These are phyloP conservation scores for Paecilomyces dactylethromorphus DNA, from an alignment of 2,329 filamentous ascomycete genomes.

Conservation along the genomic window DNA sequence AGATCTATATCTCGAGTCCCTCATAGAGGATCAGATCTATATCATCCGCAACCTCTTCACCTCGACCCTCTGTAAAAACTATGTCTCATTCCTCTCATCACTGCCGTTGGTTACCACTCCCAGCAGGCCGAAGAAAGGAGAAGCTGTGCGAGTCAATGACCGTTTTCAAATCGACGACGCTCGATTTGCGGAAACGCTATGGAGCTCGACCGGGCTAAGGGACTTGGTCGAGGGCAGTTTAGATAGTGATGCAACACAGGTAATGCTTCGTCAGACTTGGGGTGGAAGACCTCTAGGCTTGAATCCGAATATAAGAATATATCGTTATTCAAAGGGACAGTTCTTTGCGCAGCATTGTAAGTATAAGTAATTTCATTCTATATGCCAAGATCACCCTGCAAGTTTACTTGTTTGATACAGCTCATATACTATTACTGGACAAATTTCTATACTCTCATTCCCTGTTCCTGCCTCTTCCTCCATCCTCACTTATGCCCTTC, in stretches of 20 bases:
- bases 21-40: constrained; percentile 62
- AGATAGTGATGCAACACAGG: constrained; percentile 5
- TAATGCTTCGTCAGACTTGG: constrained; percentile 46
- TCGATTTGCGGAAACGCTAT: constrained; percentile 66
- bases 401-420: not conserved
- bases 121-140: constrained; percentile 67
- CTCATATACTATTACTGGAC: not conserved
- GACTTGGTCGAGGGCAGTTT: constrained; percentile 45
- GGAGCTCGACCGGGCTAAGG: constrained; percentile 68
- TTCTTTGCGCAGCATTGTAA: constrained; percentile 90
- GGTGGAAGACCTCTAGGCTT: constrained; percentile 77
- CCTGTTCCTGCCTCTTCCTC: not conserved
- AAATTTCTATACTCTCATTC: not conserved
- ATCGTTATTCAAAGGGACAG: constrained; percentile 77
- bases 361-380: constrained; percentile 27
- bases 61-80: constrained; percentile 65
- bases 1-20: constrained; percentile 54
- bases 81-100: constrained; percentile 64
- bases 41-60: constrained; percentile 71
- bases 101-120: constrained; percentile 73
- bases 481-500: not conserved
- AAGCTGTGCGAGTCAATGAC: constrained; percentile 82
- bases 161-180: constrained; percentile 76
- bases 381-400: not conserved
- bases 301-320: constrained; percentile 83